Base-by-base conservation (phyloP, 257 asterid genomes). In the Leptodermis oblonga region DNA sequence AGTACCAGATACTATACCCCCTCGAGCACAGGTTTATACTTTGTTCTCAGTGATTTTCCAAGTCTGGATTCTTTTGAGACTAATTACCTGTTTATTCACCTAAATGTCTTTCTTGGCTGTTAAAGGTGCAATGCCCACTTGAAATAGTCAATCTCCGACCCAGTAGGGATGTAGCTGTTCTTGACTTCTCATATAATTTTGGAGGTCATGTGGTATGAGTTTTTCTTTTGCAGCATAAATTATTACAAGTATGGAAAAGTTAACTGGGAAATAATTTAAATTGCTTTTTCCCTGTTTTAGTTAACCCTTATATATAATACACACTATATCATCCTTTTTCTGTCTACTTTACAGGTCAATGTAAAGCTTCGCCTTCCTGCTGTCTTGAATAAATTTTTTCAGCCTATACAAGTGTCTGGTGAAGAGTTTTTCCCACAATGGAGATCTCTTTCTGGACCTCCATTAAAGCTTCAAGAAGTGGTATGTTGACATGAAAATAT, bases 391-490 rank as follows among this genome's bases (percentile, higher is more conserved):
- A 92, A 92, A 77, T 92, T 89, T 83, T 70, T 89, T 73, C 96
- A 87, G 78, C 96, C 96, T 63, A 85, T 92, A 70, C 33, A 79
- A 65, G 85, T 89, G 70, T 80, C 98, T 43, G 84, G 90, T 33
- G 98, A 92, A 78, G 98, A 92, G 75, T 92, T 92, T 81, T 92
- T 92, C 81, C 89, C 89, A 11, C 98, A 89, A 54, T 92, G 98
- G 98, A 86, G 94, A 85, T 92, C 98, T 72, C 96, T 92, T 73
- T 86, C 97, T 61, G 98, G 98, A 74, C 95, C 98, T 31, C 98
- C 98, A 48, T 66, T 92, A 82, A 92, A 92, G 83, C 88, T 89
- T 77, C 98, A 92, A 84, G 98, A 92, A 89, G 98, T 92, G 87
- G 98, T 92, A 72, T 63, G 83, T 84, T 75, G 79, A 42, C 70